A percentile compares a stretch with the other conserved stretches of the same genome.
Conservation (phyloP, 805 yeast genomes). For the Clavispora carvajalis region DNA sequence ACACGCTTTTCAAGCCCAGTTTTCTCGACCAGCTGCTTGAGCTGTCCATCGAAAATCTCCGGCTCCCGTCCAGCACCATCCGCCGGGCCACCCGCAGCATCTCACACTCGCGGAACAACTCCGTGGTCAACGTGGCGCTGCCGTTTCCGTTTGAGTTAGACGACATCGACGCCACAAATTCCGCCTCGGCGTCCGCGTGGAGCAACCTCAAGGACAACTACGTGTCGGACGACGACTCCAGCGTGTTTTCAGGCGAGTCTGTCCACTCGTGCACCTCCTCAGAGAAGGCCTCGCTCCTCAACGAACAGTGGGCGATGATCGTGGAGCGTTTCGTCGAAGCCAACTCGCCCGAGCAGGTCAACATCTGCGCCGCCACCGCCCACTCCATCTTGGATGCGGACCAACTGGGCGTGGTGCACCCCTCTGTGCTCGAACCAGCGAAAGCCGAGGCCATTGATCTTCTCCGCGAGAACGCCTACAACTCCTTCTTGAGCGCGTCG, state of each 20-base stretch:
- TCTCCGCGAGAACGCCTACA: constrained; percentile 31
- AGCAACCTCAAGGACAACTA: constrained; percentile 10
- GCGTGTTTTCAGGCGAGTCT: not conserved
- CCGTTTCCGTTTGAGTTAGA: constrained; percentile 13
- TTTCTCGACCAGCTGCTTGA: constrained; percentile 11
- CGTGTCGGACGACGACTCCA: constrained; percentile 8
- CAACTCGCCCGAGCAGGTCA: constrained; percentile 45
- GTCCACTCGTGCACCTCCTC: not conserved
- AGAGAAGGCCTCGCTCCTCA: constrained; percentile 6
- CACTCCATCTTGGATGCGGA: constrained; percentile 18
- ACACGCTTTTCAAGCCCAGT: constrained; percentile 2
- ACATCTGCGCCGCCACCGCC: constrained; percentile 38
- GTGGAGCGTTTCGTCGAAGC: constrained; percentile 35
- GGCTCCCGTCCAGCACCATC: constrained; percentile 6
- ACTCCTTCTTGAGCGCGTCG: constrained; percentile 5
- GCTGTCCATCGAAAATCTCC: constrained; percentile 11
- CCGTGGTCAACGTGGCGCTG: not conserved
- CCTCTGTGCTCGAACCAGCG: constrained; percentile 22
- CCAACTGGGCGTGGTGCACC: constrained; percentile 23
- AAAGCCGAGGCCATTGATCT: constrained; percentile 28
- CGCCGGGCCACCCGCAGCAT: constrained; percentile 5
- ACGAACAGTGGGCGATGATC: constrained; percentile 34
- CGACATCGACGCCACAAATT: constrained; percentile 20
- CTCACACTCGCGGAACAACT: constrained; percentile 1
- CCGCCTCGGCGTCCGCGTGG: constrained; percentile 17